Conservation (phyloP, 2,329 filamentous ascomycete species). For the Pseudogymnoascus destructans region DNA sequence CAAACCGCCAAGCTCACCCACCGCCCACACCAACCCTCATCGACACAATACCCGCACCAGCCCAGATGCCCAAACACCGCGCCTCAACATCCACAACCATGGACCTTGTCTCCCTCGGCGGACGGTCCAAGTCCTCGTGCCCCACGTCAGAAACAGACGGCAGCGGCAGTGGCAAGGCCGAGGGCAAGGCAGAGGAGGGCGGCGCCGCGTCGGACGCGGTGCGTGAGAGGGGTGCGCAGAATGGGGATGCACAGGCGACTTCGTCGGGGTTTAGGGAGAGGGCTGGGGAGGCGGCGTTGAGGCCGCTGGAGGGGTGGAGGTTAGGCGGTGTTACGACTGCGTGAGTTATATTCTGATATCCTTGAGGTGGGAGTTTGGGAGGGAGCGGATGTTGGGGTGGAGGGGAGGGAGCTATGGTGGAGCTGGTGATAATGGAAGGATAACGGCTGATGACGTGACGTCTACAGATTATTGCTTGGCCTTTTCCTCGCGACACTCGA, state of each 20-base stretch:
- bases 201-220: not conserved
- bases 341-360: not conserved
- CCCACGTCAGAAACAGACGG: not conserved
- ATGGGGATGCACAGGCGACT: not conserved
- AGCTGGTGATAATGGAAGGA: not conserved
- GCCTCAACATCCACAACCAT: not conserved
- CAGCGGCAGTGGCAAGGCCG: not conserved
- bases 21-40: not conserved
- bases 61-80: not conserved
- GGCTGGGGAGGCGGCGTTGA: not conserved
- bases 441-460: not conserved
- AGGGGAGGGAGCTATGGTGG: not conserved
- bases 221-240: not conserved
- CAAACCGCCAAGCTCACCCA: not conserved
- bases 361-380: not conserved
- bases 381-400: not conserved
- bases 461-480: slow-evolving; percentile 34
- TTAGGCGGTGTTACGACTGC: not conserved
- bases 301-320: not conserved
- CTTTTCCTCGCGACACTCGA: slow-evolving; percentile 49
- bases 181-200: not conserved
- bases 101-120: not conserved
- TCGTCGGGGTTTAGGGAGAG: not conserved
- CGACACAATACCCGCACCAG: not conserved
- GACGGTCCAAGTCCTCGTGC: not conserved